These are phyloP conservation scores for Ogataea pilisensis DNA, from an alignment of 805 yeast species.

Conservation along the genomic window DNA sequence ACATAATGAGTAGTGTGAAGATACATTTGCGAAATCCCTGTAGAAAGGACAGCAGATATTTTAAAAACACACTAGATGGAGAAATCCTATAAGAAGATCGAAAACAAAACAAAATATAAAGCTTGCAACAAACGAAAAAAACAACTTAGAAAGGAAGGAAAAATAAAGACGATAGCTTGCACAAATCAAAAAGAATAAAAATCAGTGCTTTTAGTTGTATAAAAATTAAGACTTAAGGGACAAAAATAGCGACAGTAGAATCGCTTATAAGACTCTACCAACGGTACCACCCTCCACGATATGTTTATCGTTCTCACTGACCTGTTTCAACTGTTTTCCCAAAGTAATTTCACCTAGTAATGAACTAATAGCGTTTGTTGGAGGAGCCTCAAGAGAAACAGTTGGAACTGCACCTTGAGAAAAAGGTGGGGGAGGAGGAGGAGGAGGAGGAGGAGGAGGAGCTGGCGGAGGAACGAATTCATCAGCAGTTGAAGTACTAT, in stretches of 20 bases:
- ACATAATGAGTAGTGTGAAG: too few species aligned
- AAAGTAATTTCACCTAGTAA: conserved; percentile 54
- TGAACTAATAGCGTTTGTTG: conserved; percentile 30
- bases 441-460: conserved; percentile 36
- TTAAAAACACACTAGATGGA: background rate
- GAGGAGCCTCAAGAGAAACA: conserved; percentile 31
- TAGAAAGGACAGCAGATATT: too few species aligned
- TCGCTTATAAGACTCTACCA: conserved; percentile 47
- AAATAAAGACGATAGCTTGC: background rate
- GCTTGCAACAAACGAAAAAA: background rate
- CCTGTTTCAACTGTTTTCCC: conserved; percentile 50
- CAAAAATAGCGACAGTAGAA: too few species aligned
- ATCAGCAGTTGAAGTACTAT: too few species aligned
- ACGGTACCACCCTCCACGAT: conserved; percentile 43
- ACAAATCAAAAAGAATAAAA: too few species aligned
- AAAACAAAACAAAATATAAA: background rate
- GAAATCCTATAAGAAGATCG: background rate
- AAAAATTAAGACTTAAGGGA: too few species aligned
- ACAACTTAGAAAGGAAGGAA: background rate
- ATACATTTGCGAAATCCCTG: too few species aligned
- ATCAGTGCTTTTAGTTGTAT: too few species aligned
- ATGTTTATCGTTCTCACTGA: conserved; percentile 43
- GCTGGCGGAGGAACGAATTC: conserved; percentile 37
- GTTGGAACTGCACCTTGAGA: conserved; percentile 33
- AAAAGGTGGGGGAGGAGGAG: conserved; percentile 30